Evolutionary conservation across 1,139 yeast genomes (phyloP).

Genomic region (Ogataea hybrid): DNA sequence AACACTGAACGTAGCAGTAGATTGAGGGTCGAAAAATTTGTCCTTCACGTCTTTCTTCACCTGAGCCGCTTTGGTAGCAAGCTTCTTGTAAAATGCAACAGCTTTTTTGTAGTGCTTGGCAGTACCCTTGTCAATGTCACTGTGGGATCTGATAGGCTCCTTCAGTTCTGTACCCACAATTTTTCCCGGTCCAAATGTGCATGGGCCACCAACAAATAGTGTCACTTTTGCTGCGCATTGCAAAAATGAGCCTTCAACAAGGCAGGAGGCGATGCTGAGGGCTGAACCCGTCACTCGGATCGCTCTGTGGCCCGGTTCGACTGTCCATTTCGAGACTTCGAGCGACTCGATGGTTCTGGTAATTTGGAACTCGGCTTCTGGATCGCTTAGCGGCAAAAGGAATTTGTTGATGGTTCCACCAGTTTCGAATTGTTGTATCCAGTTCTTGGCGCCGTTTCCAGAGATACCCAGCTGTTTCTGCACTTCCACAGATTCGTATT

Average conservation of each 20-base stretch:
- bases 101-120: constrained; percentile 95
- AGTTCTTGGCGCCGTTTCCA: constrained; percentile 33
- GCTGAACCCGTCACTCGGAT: constrained; percentile 95
- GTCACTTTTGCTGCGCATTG: constrained; percentile 89
- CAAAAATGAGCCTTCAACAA: constrained; percentile 83
- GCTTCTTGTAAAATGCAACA: constrained; percentile 73
- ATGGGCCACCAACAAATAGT: constrained; percentile 92
- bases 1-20: constrained; percentile 77
- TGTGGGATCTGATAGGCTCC: constrained; percentile 97
- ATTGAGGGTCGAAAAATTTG: constrained; percentile 38
- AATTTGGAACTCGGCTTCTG: constrained; percentile 83
- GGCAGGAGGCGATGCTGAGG: constrained; percentile 74
- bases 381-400: constrained; percentile 80
- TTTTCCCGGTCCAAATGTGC: constrained; percentile 93
- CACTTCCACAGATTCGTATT: constrained; percentile 37
- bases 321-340: constrained; percentile 88
- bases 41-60: constrained; percentile 33
- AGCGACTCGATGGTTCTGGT: constrained; percentile 78
- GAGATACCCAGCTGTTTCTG: constrained; percentile 34
- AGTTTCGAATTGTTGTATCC: constrained; percentile 33
- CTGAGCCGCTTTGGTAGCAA: constrained; percentile 67
- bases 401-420: constrained; percentile 62
- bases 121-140: constrained; percentile 85
- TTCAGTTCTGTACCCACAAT: constrained; percentile 89
- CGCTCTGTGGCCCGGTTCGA: constrained; percentile 83